Conservation (phyloP, 2,329 filamentous ascomycete genomes). For the Trichocomaceae sp. region DNA sequence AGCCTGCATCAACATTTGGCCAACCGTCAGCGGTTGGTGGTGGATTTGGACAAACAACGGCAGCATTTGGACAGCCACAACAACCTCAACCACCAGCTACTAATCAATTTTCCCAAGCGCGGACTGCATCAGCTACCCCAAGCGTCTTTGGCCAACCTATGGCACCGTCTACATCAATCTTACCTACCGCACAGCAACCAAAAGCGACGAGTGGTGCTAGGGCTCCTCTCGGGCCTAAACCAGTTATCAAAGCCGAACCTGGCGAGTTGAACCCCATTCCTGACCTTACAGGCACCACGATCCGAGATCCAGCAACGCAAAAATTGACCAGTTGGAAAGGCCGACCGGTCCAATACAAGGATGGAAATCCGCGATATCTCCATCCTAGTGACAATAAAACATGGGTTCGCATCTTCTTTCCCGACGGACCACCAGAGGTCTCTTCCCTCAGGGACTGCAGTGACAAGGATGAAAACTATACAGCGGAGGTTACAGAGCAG, state of each 20-base stretch:
- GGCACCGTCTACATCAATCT: conserved; percentile 21
- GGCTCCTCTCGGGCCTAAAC: conserved; percentile 21
- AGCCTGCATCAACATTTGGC: conserved; percentile 16
- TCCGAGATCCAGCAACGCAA: conserved; percentile 29
- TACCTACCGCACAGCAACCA: conserved; percentile 17
- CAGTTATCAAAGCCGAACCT: conserved; percentile 23
- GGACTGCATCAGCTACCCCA: conserved; percentile 22
- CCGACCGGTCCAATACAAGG: conserved; percentile 53
- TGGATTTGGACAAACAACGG: conserved; percentile 10
- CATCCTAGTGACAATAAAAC: conserved; percentile 48
- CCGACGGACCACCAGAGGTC: conserved; percentile 56
- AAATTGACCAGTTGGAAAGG: conserved; percentile 56
- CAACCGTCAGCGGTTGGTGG: conserved; percentile 3
- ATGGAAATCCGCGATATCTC: conserved; percentile 47
- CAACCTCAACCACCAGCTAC: neutral
- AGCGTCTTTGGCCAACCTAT: conserved; percentile 25
- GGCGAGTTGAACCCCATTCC: conserved; percentile 32
- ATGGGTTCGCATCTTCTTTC: conserved; percentile 65
- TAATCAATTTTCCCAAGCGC: conserved; percentile 22
- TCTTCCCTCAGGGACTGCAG: conserved; percentile 44
- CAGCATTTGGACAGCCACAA: conserved; percentile 27
- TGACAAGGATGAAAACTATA: conserved; percentile 47
- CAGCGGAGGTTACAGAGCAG: conserved; percentile 49
- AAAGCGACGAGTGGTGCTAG: conserved; percentile 14
- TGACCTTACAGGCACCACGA: conserved; percentile 31